Evolutionary conservation across 2,329 filamentous ascomycete species (phyloP).

Genomic region (Keithomyces neogunnii): DNA sequence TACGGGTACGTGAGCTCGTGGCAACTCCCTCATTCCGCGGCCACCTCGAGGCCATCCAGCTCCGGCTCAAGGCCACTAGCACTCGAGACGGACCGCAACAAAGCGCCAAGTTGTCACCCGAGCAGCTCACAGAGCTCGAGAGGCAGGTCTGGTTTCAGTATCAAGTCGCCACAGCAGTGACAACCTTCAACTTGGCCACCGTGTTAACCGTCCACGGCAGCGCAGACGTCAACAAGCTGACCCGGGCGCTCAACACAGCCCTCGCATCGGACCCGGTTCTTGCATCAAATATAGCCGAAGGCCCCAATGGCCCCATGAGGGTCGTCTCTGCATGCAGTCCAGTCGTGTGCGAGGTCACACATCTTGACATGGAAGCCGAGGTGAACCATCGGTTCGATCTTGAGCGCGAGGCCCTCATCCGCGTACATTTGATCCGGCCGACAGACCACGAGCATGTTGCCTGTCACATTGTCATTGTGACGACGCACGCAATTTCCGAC

Average conservation of each 20-base stretch:
- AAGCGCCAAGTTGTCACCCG: background rate
- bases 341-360: background rate
- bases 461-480: constrained; percentile 3
- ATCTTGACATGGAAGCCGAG: background rate
- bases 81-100: background rate
- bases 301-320: background rate
- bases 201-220: background rate
- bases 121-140: constrained; percentile 3
- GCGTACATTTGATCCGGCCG: background rate
- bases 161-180: constrained; percentile 3
- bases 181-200: constrained; percentile 6
- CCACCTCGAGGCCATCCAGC: background rate
- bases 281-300: background rate
- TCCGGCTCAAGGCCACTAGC: background rate
- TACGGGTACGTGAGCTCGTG: background rate
- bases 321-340: background rate
- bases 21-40: background rate
- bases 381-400: background rate
- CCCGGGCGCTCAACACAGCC: background rate
- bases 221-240: background rate
- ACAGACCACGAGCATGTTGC: background rate
- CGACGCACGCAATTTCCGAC: constrained; percentile 5
- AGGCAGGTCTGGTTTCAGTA: constrained; percentile 7
- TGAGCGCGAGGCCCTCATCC: constrained; percentile 1
- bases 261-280: constrained; percentile 1